Evolutionary conservation across 2,329 filamentous ascomycete genomes (phyloP), one percentile per base, ranked within the genome.

Genomic region (Ophiostoma piceae): DNA sequence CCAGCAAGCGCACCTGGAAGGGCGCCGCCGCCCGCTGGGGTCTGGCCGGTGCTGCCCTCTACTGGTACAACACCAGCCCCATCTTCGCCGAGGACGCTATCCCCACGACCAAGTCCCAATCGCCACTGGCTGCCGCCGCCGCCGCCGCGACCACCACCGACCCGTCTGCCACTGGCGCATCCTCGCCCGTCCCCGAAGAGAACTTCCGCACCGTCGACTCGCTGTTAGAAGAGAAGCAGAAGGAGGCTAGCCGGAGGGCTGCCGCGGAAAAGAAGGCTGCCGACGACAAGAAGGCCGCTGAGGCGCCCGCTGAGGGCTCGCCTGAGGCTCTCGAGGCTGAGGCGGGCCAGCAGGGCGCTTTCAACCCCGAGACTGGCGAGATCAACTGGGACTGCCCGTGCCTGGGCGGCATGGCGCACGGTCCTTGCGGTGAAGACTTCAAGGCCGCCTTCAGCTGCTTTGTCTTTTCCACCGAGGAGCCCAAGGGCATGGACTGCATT

Each of bases 381-480:
- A 99, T 99, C 82, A 99, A 99, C 84, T 99, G 95, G 95, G 95
- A 98, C 79, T 99, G 95, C 80, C 95, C 95, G 19, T 99, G 95
- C 79, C 83, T 99, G 43, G 95, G 95, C 67, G 95, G 95, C 68
- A 99, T 99, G 95, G 95, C 95, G 8, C 82, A 97, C 77, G 95
- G 95, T 0, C 95, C 95, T 69, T 99, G 95, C 78, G 95, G 95
- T 66, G 92, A 96, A 78, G 89, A 98, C 77, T 99, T 99, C 86
- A 93, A 90, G 83, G 89, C 89, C 32, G 95, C 95, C 0, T 99
- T 99, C 77, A 97, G 93, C 86, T 99, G 95, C 82, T 99, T 99
- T 77, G 93, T 99, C n/a, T 95, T 90, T 82, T 96, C 92, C 2
- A 88, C 87, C 60, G 92, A 96, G 78, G 95, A 99, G 78, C 94